Conservation (phyloP, 371 early-diverging fungal genomes). For the Mucor irregularis region DNA sequence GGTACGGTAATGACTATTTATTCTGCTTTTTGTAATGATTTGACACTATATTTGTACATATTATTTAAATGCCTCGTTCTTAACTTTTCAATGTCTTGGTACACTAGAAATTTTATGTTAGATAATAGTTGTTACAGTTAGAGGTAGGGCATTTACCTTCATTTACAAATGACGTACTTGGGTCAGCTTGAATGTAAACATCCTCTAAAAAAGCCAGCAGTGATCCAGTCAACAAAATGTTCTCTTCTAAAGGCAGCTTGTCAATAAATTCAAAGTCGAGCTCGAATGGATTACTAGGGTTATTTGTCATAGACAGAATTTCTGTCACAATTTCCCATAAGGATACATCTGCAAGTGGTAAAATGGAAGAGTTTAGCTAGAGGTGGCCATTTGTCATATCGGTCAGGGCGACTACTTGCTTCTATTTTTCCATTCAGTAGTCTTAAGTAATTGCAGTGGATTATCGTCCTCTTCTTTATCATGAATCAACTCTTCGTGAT, state of each 20-base stretch:
- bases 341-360: conserved; percentile 51
- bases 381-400: no score
- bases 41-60: background rate
- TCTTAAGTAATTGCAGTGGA: conserved; percentile 61
- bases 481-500: conserved; percentile 56
- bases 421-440: conserved; percentile 56
- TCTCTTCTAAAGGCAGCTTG: conserved; percentile 59
- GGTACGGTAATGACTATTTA: no score
- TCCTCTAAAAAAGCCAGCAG: conserved; percentile 68
- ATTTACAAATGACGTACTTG: conserved; percentile 40
- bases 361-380: no score
- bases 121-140: background rate
- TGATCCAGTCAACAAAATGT: conserved; percentile 65
- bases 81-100: conserved; percentile 6
- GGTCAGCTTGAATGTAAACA: conserved; percentile 55
- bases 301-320: conserved; percentile 57
- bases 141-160: conserved; percentile 28
- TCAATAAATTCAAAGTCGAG: conserved; percentile 64
- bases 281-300: conserved; percentile 71
- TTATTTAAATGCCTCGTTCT: background rate
- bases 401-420: conserved; percentile 18
- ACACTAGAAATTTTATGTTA: background rate
- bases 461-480: conserved; percentile 36
- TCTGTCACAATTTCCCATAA: conserved; percentile 83
- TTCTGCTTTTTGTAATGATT: background rate